Conservation (phyloP, 129 eudicot species). For the Escallonia rubra region DNA sequence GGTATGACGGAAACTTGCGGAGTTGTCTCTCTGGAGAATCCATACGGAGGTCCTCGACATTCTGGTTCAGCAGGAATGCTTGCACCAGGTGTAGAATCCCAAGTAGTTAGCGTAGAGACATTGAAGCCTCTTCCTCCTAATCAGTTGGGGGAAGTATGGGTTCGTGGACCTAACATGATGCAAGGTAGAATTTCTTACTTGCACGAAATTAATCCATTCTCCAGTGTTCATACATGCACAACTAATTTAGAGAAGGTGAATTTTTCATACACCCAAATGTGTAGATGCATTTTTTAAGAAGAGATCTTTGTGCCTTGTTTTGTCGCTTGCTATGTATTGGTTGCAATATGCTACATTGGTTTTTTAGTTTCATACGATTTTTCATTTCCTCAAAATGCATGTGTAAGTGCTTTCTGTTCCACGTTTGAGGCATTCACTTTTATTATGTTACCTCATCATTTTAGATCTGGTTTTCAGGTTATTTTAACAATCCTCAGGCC, state of each 20-base stretch:
- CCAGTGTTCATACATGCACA: too few relatives aligned
- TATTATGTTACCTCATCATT: neutral
- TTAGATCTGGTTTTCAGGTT: slow-evolving; percentile 18
- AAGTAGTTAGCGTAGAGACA: slow-evolving; percentile 64
- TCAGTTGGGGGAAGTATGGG: slow-evolving; percentile 86
- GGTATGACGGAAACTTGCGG: slow-evolving; percentile 97
- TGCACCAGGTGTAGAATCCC: slow-evolving; percentile 72
- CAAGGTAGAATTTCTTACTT: slow-evolving; percentile 38
- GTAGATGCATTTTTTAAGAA: too few relatives aligned
- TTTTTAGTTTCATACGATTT: too few relatives aligned
- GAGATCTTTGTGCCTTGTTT: too few relatives aligned
- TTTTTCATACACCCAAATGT: too few relatives aligned
- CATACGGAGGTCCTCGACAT: slow-evolving; percentile 50
- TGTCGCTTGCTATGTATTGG: too few relatives aligned
- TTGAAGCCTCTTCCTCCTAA: slow-evolving; percentile 71
- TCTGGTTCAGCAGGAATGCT: slow-evolving; percentile 85
- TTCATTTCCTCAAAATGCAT: too few relatives aligned
- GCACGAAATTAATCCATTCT: too few relatives aligned
- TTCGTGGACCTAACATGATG: slow-evolving; percentile 80
- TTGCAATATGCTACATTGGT: too few relatives aligned
- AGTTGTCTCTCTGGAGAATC: slow-evolving; percentile 60
- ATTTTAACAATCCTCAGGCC: slow-evolving; percentile 25
- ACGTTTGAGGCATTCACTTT: neutral
- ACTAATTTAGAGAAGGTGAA: too few relatives aligned
- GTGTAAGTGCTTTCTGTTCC: too few relatives aligned